Evolutionary conservation across 2,329 filamentous ascomycete species (phyloP), one percentile per base, ranked within the genome.

Genomic region (Fusarium sarcochroum): DNA sequence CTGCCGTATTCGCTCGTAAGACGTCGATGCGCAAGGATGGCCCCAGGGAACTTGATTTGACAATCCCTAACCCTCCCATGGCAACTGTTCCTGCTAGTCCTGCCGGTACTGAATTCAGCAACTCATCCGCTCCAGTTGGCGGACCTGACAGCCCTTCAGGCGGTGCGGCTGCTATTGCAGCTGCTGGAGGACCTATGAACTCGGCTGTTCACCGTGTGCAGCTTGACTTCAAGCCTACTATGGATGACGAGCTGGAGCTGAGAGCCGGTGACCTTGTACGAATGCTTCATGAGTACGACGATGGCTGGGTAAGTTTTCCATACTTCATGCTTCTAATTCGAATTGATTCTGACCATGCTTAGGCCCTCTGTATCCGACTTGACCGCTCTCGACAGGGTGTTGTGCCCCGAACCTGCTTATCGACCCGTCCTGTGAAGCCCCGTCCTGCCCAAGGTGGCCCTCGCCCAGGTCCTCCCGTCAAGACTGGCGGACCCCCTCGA

Each of bases 301-400:
- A 99, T 81, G 96, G 96, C 75, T 99, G 96, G 96, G 93, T 95
- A 87, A 87, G 92, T 40, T 56, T 21, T 25, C 10, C 11, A 21
- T 17, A 10, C 17, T 11, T 6, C 35, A 7, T 21, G 17, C 13
- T 38, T 35, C 40, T 38, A n/a, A 25, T 21, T 8, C 32, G 10
- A 48, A 9, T 45, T 20, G 41, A 18, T 57, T 70, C 78, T 80
- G 78, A 81, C 75, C 71, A 73, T 73, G 60, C 46, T 61, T 69
- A 94, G 93, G 93, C 94, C 76, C 92, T 98, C 56, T 98, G 94
- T 80, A 92, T 94, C 72, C 91, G 91, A 69, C 90, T 98, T 74
- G 94, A 98, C 80, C 91, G 94, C 68, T 94, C 93, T 63, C 87
- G 92, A 74, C 94, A 98, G 83, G 96, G 96, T 83, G 96, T 98